phyloP scores from a whole-genome alignment of 176 grass and related monocot genomes.

The Phyllostachys edulis region DNA sequence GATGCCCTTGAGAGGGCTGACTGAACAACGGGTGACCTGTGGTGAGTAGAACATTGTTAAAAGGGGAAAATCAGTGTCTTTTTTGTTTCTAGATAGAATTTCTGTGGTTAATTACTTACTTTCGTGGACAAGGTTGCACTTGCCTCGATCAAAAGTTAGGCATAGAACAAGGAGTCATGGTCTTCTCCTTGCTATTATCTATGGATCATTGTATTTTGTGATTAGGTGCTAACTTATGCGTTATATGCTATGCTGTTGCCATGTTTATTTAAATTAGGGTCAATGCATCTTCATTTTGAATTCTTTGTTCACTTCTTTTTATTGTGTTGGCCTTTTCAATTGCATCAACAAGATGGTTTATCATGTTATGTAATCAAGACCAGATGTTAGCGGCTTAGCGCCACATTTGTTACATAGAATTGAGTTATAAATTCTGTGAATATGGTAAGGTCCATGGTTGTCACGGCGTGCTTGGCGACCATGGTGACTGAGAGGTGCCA shows the following conservation, averaged over 20 bases:
- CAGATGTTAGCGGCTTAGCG: not conserved
- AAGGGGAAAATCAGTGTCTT: conserved; percentile 17
- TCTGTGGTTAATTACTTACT: conserved; percentile 43
- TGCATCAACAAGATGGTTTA: not conserved
- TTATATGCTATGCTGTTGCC: conserved; percentile 43
- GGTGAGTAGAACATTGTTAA: conserved; percentile 36
- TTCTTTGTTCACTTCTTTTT: not conserved
- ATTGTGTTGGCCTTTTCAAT: not conserved
- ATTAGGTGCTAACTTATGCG: conserved; percentile 47
- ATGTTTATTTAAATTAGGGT: conserved; percentile 22
- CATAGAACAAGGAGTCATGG: conserved; percentile 29
- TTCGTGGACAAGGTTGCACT: conserved; percentile 32
- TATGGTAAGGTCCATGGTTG: not conserved
- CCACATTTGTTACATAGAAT: not conserved
- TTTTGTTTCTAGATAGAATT: conserved; percentile 52
- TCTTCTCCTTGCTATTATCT: conserved; percentile 33
- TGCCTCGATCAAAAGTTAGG: conserved; percentile 38
- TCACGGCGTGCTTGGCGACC: too few relatives aligned
- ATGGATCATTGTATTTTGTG: conserved; percentile 30
- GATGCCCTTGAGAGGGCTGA: conserved; percentile 46
- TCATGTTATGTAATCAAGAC: not conserved
- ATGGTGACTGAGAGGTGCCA: too few relatives aligned
- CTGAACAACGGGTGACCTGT: conserved; percentile 14
- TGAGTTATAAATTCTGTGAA: not conserved
- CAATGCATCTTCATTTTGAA: conserved; percentile 14